These are phyloP conservation scores for Tolypocladium paradoxum DNA, from an alignment of 2,329 filamentous ascomycete genomes.

Conservation along the genomic window DNA sequence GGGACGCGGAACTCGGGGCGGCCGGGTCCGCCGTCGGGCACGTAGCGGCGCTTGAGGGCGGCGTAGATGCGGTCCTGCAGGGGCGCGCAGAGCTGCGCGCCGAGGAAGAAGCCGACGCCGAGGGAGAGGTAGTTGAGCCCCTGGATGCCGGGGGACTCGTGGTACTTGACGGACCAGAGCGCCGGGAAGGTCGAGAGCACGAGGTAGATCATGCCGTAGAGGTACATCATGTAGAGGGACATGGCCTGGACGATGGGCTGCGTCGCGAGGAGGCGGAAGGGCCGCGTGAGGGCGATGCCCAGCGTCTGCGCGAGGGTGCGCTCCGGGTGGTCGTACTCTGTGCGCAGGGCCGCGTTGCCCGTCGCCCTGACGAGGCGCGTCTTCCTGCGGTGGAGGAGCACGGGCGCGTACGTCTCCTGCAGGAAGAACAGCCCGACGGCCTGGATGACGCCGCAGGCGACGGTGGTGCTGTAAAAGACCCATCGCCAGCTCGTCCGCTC, in stretches of 20 bases:
- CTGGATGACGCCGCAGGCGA: conserved; percentile 51
- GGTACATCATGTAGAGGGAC: conserved; percentile 55
- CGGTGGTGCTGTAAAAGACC: conserved; percentile 60
- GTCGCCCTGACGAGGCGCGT: conserved; percentile 45
- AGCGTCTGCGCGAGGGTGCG: conserved; percentile 25
- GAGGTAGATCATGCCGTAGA: conserved; percentile 51
- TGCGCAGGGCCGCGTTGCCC: conserved; percentile 35
- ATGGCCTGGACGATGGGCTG: conserved; percentile 57
- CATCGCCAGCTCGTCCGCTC: conserved; percentile 56
- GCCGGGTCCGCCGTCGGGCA: conserved; percentile 20
- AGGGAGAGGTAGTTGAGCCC: conserved; percentile 19
- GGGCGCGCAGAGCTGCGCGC: conserved; percentile 27
- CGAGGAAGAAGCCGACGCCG: conserved; percentile 16
- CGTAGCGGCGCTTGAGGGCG: conserved; percentile 28
- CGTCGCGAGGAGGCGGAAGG: conserved; percentile 49
- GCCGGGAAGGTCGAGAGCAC: conserved; percentile 36
- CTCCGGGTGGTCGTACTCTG: conserved; percentile 40
- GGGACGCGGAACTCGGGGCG: conserved; percentile 32
- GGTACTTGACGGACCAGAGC: conserved; percentile 46
- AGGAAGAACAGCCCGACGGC: conserved; percentile 46
- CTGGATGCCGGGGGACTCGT: conserved; percentile 43
- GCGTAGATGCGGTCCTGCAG: conserved; percentile 35
- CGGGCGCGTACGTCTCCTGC: conserved; percentile 49
- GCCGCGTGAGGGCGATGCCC: conserved; percentile 51
- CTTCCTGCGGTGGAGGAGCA: conserved; percentile 49